Base-by-base conservation (phyloP, 2,329 filamentous ascomycete species). In the Curvularia lunata region DNA sequence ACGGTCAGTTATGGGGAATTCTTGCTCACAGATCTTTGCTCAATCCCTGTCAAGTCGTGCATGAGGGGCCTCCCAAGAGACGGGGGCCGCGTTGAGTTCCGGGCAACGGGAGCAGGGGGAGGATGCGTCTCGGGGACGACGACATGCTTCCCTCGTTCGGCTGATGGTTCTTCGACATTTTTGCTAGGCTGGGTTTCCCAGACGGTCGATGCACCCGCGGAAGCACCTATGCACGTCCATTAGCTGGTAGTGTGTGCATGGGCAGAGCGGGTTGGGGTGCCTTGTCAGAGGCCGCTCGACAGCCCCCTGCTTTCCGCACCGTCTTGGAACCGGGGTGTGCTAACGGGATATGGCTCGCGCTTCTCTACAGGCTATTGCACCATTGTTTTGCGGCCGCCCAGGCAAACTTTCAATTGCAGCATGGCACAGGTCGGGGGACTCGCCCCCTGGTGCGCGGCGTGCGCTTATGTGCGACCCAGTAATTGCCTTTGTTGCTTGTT, bases 121-220 rank as follows among this genome's bases (percentile, higher is more conserved):
- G 64, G 62, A 58, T 66, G 68, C 66, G 63, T 61, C 59, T 72
- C 66, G 69, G 71, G 65, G 66, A 67, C 69, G 66, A 70, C 59
- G 65, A 69, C 63, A 75, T 74, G 71, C 69, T 71, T 66, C 68
- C 68, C 64, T 72, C 68, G 75, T 77, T 77, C 75, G 75, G 75
- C 75, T 77, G 73, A 77, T 77, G 54, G 74, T 77, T 77, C 75
- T 74, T 70, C 48, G 71, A 65, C 65, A 67, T 59, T 66, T 57
- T 58, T 65, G 69, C 67, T 62, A 66, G 64, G 66, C 64, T 63
- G 58, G 59, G 59, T 61, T 47, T 70, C 67, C 67, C 64, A 70
- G 69, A 69, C 63, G 64, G 67, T 70, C 69, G 65, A 68, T 66
- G 71, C 70, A 71, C 68, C 72, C 69, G 72, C 72, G 67, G 71